phyloP scores from a whole-genome alignment of 805 yeast genomes.

The Sugiyamaella valdiviana region DNA sequence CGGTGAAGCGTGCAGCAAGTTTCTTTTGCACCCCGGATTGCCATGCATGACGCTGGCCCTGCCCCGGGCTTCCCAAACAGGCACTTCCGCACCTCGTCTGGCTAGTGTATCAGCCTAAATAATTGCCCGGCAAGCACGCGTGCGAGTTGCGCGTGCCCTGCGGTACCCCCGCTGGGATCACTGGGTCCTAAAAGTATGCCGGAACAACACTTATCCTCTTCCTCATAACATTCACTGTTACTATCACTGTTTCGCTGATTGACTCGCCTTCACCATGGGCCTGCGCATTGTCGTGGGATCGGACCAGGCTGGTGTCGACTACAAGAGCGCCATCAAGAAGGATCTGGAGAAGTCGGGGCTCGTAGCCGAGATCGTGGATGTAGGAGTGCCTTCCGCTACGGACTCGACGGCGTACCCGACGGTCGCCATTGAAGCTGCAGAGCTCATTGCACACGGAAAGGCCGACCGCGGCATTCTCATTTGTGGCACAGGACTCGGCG shows the following conservation, averaged over 20 bases:
- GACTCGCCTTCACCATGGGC: background rate
- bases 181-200: too few species aligned
- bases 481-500: slow-evolving; percentile 47
- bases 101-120: too few species aligned
- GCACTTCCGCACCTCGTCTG: background rate
- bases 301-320: slow-evolving; percentile 42
- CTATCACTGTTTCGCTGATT: background rate
- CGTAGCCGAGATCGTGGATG: slow-evolving; percentile 35
- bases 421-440: slow-evolving; percentile 41
- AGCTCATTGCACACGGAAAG: slow-evolving; percentile 35
- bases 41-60: background rate
- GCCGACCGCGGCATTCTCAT: slow-evolving; percentile 42
- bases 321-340: slow-evolving; percentile 36
- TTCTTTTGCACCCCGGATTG: background rate
- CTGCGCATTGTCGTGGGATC: slow-evolving; percentile 36
- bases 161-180: too few species aligned
- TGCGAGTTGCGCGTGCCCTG: too few species aligned
- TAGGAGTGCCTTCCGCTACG: slow-evolving; percentile 35
- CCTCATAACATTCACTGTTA: background rate
- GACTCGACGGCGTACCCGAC: slow-evolving; percentile 39
- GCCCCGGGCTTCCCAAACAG: background rate
- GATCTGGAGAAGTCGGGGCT: slow-evolving; percentile 31
- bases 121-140: too few species aligned
- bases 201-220: too few species aligned
- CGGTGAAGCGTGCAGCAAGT: background rate